Conservation (phyloP, 257 asterid genomes). For the Jaltomata sinuosa region DNA sequence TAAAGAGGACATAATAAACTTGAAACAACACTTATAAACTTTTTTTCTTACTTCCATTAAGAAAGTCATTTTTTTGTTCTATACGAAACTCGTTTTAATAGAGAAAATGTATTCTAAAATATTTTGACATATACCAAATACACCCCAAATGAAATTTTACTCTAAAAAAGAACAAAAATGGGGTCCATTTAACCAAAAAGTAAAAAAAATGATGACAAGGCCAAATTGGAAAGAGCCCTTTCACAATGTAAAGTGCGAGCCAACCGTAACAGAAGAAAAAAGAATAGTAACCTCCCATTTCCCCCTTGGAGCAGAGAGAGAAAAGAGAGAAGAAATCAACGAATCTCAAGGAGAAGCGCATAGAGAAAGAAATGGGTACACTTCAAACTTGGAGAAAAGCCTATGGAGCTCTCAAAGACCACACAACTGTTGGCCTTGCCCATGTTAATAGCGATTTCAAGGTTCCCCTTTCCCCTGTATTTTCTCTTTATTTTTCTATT, state of each 20-base stretch:
- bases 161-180: neutral
- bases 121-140: no score
- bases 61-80: no score
- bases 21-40: no score
- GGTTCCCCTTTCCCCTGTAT: conserved; percentile 24
- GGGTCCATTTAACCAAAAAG: neutral
- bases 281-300: conserved; percentile 1
- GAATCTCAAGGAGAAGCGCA: neutral
- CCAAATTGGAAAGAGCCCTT: neutral
- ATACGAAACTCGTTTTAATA: no score
- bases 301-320: neutral
- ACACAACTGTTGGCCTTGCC: conserved; percentile 84
- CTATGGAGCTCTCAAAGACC: conserved; percentile 84
- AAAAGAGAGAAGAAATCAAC: neutral
- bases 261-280: neutral
- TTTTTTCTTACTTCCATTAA: no score
- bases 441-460: conserved; percentile 92
- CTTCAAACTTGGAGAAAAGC: conserved; percentile 80
- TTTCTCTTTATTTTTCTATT: neutral
- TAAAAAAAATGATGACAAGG: neutral
- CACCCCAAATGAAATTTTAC: no score
- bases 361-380: conserved; percentile 44
- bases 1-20: no score
- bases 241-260: neutral
- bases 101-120: no score